These are phyloP conservation scores for Penicillium canescens DNA, from an alignment of 495 filamentous ascomycete genomes.

Conservation along the genomic window DNA sequence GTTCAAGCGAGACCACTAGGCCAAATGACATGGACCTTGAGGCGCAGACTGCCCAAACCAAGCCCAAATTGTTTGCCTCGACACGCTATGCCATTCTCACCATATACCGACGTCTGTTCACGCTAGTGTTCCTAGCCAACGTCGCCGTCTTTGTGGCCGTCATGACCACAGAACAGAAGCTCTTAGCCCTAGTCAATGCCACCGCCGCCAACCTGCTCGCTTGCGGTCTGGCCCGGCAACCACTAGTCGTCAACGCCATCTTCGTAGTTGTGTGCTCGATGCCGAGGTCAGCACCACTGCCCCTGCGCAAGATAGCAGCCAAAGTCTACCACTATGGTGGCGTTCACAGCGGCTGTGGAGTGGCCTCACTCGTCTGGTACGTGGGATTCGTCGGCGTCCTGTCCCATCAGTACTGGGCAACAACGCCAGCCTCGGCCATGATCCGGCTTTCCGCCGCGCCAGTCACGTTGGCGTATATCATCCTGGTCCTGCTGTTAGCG, in stretches of 20 bases:
- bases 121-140: slow-evolving; percentile 53
- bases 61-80: slow-evolving; percentile 31
- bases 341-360: slow-evolving; percentile 70
- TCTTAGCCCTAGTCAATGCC: slow-evolving; percentile 48
- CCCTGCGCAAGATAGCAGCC: slow-evolving; percentile 62
- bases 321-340: slow-evolving; percentile 80
- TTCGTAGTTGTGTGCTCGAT: slow-evolving; percentile 61
- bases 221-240: slow-evolving; percentile 68
- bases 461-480: slow-evolving; percentile 38
- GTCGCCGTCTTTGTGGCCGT: slow-evolving; percentile 49
- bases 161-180: slow-evolving; percentile 33
- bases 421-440: slow-evolving; percentile 12
- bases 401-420: slow-evolving; percentile 44
- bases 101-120: slow-evolving; percentile 55
- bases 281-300: slow-evolving; percentile 61
- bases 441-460: slow-evolving; percentile 30
- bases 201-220: slow-evolving; percentile 52
- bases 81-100: slow-evolving; percentile 42
- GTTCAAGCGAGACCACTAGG: slow-evolving; percentile 2
- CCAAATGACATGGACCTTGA: slow-evolving; percentile 35
- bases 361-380: slow-evolving; percentile 72
- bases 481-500: slow-evolving; percentile 39
- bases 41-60: slow-evolving; percentile 28
- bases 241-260: slow-evolving; percentile 71
- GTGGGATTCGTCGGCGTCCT: slow-evolving; percentile 54